Conservation (phyloP, 2,329 filamentous ascomycete species). For the Bipolaris bicolor region DNA sequence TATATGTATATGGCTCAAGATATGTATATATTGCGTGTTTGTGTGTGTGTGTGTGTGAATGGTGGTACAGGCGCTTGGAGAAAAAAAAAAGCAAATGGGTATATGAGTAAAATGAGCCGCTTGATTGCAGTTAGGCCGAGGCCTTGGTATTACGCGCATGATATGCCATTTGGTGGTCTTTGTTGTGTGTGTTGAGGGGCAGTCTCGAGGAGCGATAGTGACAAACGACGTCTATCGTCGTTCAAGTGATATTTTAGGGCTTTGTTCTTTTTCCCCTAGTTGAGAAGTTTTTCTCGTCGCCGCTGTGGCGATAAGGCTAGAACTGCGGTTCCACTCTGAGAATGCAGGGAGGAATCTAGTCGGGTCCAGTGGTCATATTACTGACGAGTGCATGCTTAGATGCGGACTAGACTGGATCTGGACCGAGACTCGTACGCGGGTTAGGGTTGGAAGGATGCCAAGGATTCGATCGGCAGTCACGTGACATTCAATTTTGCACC, state of each 20-base stretch:
- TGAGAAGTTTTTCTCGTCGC: not conserved
- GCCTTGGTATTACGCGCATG: slow-evolving; percentile 3
- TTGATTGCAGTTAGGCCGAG: not conserved
- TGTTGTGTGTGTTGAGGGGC: not conserved
- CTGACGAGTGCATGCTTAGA: not conserved
- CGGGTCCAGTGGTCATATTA: not conserved
- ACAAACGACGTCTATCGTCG: not conserved
- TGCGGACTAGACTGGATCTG: not conserved
- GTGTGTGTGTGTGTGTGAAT: too few species aligned
- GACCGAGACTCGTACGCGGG: not conserved
- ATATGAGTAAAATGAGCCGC: slow-evolving; percentile 4
- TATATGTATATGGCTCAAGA: too few species aligned
- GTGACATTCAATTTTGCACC: not conserved
- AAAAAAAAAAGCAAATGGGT: slow-evolving; percentile 12
- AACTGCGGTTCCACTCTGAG: not conserved
- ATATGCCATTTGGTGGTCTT: slow-evolving; percentile 1
- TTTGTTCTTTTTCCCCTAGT: not conserved
- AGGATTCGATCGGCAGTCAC: not conserved
- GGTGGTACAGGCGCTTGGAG: too few species aligned
- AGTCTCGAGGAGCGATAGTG: not conserved
- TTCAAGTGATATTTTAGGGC: too few species aligned
- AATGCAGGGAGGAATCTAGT: not conserved
- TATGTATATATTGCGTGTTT: too few species aligned
- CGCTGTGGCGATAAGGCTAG: not conserved
- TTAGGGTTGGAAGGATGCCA: not conserved